These are phyloP conservation scores for Aristolochia contorta DNA, from an alignment of 164 flowering plant genomes.

Conservation along the genomic window DNA sequence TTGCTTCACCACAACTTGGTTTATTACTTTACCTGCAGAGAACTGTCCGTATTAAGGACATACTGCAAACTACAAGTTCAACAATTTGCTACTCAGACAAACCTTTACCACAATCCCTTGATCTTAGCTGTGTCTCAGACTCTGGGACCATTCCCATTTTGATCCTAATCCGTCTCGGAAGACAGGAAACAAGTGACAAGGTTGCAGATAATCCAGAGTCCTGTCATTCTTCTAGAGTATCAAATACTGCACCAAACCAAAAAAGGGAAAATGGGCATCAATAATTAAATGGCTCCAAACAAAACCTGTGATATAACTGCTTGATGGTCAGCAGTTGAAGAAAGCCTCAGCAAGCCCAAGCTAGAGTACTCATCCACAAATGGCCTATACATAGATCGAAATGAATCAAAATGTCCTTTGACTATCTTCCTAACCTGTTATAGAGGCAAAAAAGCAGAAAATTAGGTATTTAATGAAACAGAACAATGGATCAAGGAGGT, in stretches of 20 bases:
- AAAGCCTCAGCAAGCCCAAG: constrained; percentile 31
- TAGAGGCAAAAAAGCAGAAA: neutral
- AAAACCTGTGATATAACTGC: constrained; percentile 42
- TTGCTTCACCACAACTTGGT: constrained; percentile 34
- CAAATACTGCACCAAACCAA: too few relatives aligned
- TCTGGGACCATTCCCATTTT: constrained; percentile 57
- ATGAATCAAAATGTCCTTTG: constrained; percentile 45
- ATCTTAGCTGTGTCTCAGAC: constrained; percentile 31
- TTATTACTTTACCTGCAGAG: constrained; percentile 31
- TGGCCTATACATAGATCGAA: constrained; percentile 55
- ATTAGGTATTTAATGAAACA: neutral
- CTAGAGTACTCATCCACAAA: constrained; percentile 44
- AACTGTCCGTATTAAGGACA: neutral
- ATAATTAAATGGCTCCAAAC: neutral
- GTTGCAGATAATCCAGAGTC: constrained; percentile 47
- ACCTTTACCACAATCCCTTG: constrained; percentile 48
- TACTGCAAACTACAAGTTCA: neutral
- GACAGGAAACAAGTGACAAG: constrained; percentile 47
- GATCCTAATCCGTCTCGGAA: constrained; percentile 47
- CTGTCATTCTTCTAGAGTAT: constrained; percentile 25
- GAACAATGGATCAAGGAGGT: too few relatives aligned
- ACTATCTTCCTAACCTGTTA: constrained; percentile 65
- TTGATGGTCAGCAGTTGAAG: constrained; percentile 21
- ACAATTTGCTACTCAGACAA: too few relatives aligned
- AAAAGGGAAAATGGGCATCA: too few relatives aligned